Conservation (phyloP, 495 filamentous ascomycete species). For the Staphylotrichum longicolle region DNA sequence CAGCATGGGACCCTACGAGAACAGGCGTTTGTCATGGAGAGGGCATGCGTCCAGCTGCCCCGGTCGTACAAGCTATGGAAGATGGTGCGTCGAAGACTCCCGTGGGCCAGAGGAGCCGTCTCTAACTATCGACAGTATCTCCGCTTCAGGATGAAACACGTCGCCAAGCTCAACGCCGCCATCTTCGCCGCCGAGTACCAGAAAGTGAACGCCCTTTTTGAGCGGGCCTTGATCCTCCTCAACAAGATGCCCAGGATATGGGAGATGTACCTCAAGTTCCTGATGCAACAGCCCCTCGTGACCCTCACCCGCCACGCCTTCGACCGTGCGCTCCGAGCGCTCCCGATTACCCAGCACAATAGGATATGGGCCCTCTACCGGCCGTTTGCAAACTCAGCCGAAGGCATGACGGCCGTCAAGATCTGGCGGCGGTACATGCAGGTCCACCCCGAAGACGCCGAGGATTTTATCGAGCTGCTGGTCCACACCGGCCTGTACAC, state of each 20-base stretch:
- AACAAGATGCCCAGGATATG: constrained; percentile 99
- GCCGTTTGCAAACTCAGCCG: constrained; percentile 89
- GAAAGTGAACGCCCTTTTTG: constrained; percentile 95
- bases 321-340: constrained; percentile 86
- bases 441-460: constrained; percentile 91
- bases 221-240: constrained; percentile 86
- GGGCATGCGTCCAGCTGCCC: constrained; percentile 83
- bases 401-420: constrained; percentile 84
- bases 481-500: constrained; percentile 81
- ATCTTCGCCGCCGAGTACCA: constrained; percentile 76
- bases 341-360: constrained; percentile 97
- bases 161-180: constrained; percentile 79
- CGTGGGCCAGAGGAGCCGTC: background rate
- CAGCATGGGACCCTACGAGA: constrained; percentile 84
- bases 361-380: constrained; percentile 93
- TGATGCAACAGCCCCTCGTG: constrained; percentile 86
- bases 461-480: constrained; percentile 90
- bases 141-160: constrained; percentile 76
- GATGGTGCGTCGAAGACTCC: constrained; percentile 56
- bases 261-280: constrained; percentile 95
- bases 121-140: constrained; percentile 65
- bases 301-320: constrained; percentile 90
- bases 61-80: constrained; percentile 99
- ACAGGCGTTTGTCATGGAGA: constrained; percentile 92
- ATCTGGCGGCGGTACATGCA: constrained; percentile 98